Evolutionary conservation across 164 flowering plant genomes (phyloP).

Genomic region (Magnolia sinica): DNA sequence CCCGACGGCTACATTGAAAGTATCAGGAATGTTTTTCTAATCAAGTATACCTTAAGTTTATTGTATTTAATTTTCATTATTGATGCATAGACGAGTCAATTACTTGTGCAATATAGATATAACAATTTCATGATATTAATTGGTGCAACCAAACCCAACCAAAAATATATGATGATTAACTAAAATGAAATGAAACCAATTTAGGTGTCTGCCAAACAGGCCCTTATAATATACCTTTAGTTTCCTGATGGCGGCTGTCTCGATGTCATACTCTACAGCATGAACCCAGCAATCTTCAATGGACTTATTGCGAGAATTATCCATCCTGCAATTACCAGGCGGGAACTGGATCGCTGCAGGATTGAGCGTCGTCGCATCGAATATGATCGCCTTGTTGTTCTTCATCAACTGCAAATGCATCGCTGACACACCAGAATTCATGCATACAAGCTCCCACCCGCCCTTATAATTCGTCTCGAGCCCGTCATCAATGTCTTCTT

Average conservation of each 20-base stretch:
- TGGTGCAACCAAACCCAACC: too few species aligned
- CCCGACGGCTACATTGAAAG: too few species aligned
- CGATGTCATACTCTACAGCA: constrained; percentile 46
- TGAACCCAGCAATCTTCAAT: constrained; percentile 66
- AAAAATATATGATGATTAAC: too few species aligned
- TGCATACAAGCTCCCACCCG: constrained; percentile 43
- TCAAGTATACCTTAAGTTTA: too few species aligned
- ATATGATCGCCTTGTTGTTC: constrained; percentile 48
- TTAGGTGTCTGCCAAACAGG: too few species aligned
- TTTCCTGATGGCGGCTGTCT: constrained; percentile 31
- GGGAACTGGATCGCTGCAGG: constrained; percentile 35
- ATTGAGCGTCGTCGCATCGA: constrained; percentile 54
- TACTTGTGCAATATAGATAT: too few species aligned
- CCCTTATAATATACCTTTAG: constrained; percentile 36
- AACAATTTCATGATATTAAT: too few species aligned
- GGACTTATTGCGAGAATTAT: neutral
- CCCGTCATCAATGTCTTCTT: neutral
- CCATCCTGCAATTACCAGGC: constrained; percentile 28
- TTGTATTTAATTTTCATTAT: too few species aligned
- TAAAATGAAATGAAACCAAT: too few species aligned
- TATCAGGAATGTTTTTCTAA: too few species aligned
- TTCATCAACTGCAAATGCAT: constrained; percentile 59
- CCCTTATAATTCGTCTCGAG: constrained; percentile 28
- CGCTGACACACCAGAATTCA: constrained; percentile 53
- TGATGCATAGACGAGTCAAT: too few species aligned